A percentile compares a stretch with the other conserved stretches of the same genome.
Conservation (phyloP, 192 early-diverging fungal species). For the Umbelopsis sp. region DNA sequence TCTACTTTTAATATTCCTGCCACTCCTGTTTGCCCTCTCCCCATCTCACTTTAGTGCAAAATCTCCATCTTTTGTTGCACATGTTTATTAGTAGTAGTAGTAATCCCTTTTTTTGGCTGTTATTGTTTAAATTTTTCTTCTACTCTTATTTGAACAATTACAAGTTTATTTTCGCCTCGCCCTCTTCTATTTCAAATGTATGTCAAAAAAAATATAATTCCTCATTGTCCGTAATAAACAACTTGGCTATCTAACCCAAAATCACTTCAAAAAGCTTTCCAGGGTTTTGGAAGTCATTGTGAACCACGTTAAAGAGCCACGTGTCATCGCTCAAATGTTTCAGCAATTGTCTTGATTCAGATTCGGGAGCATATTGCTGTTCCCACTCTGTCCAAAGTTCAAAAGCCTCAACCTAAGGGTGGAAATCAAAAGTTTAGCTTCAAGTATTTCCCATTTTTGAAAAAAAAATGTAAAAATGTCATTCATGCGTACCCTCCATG, state of each 20-base stretch:
- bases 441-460: not conserved
- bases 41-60: not conserved
- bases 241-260: not conserved
- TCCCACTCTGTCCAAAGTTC: constrained; percentile 83
- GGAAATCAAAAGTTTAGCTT: no score
- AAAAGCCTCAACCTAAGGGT: constrained; percentile 69
- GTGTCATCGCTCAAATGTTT: constrained; percentile 60
- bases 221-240: constrained; percentile 2
- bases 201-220: not conserved
- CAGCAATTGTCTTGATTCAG: constrained; percentile 63
- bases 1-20: not conserved
- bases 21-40: not conserved
- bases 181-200: not conserved
- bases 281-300: constrained; percentile 72
- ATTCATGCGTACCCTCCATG: constrained; percentile 71
- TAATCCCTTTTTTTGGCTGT: not conserved
- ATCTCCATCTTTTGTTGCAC: not conserved
- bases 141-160: not conserved
- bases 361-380: constrained; percentile 58
- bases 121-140: not conserved
- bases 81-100: not conserved
- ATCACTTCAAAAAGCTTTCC: constrained; percentile 51
- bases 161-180: not conserved
- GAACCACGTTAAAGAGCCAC: constrained; percentile 81
- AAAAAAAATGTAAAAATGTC: not conserved